Evolutionary conservation across 1,139 yeast species (phyloP).

Genomic region (Candida freyschussii): DNA sequence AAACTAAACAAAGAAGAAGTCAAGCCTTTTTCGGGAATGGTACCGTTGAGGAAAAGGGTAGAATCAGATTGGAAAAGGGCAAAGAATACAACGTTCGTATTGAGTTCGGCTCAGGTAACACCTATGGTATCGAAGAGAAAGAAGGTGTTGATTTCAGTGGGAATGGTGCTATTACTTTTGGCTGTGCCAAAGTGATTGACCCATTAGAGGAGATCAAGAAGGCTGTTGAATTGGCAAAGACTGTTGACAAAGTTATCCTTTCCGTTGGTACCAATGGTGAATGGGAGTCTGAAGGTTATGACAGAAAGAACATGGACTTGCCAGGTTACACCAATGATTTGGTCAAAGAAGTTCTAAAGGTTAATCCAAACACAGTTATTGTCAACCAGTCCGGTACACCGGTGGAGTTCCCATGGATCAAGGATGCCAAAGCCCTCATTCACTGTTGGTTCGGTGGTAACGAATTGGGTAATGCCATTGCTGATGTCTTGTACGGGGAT

Average conservation of each 20-base stretch:
- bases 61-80: constrained; percentile 37
- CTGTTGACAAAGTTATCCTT: constrained; percentile 44
- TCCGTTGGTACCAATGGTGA: constrained; percentile 43
- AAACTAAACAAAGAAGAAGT: constrained; percentile 46
- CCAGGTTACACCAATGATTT: constrained; percentile 48
- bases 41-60: constrained; percentile 43
- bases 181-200: constrained; percentile 30
- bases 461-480: constrained; percentile 48
- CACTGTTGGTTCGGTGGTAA: constrained; percentile 50
- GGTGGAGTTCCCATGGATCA: constrained; percentile 54
- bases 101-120: constrained; percentile 49
- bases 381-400: constrained; percentile 64
- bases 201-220: constrained; percentile 32
- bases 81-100: constrained; percentile 39
- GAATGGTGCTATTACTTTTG: constrained; percentile 38
- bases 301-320: constrained; percentile 28
- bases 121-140: constrained; percentile 30
- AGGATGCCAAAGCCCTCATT: constrained; percentile 41
- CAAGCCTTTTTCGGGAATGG: constrained; percentile 48
- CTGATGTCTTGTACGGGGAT: constrained; percentile 59
- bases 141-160: constrained; percentile 33
- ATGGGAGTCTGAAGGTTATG: constrained; percentile 45
- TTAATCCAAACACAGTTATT: constrained; percentile 46
- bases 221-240: constrained; percentile 40
- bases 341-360: constrained; percentile 41